Conservation (phyloP, 352 stramenopile genomes). For the Globisporangium rhizosaccharum region DNA sequence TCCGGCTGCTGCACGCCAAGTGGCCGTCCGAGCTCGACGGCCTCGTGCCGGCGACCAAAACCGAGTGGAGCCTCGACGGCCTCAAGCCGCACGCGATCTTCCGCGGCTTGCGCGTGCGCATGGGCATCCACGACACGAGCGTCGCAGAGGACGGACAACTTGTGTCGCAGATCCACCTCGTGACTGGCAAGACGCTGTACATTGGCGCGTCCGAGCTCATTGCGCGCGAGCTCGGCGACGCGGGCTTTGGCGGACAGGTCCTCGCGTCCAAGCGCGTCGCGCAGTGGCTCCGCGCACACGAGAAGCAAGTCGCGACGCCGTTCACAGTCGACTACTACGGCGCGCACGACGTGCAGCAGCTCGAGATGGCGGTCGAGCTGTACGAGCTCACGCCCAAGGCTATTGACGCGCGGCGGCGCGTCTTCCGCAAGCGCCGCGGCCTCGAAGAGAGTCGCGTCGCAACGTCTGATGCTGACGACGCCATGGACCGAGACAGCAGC, state of each 20-base stretch:
- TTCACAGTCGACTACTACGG: constrained; percentile 51
- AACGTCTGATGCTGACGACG: background rate
- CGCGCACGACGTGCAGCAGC: constrained; percentile 32
- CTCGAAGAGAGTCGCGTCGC: constrained; percentile 21
- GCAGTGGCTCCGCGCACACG: constrained; percentile 35
- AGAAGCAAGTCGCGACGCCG: constrained; percentile 30
- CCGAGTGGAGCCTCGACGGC: constrained; percentile 33
- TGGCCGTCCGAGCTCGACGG: constrained; percentile 55
- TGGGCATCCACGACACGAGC: constrained; percentile 66
- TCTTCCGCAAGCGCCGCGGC: constrained; percentile 39
- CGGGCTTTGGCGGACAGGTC: constrained; percentile 65
- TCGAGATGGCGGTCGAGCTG: constrained; percentile 56
- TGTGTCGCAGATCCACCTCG: constrained; percentile 46
- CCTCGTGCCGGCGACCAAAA: constrained; percentile 49
- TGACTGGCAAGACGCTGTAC: constrained; percentile 64
- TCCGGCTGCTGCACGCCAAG: constrained; percentile 47
- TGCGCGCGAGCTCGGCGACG: constrained; percentile 52
- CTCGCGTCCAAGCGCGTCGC: constrained; percentile 60
- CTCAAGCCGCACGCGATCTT: constrained; percentile 28
- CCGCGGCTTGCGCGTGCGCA: constrained; percentile 59
- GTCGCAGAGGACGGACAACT: constrained; percentile 42
- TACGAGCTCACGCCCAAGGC: constrained; percentile 56
- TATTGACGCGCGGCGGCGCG: constrained; percentile 42
- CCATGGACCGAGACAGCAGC: no score
- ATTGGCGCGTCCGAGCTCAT: constrained; percentile 64